Evolutionary conservation across 768 basidiomycete genomes (phyloP), one percentile per base, ranked within the genome.

Genomic region (Russula sp.): DNA sequence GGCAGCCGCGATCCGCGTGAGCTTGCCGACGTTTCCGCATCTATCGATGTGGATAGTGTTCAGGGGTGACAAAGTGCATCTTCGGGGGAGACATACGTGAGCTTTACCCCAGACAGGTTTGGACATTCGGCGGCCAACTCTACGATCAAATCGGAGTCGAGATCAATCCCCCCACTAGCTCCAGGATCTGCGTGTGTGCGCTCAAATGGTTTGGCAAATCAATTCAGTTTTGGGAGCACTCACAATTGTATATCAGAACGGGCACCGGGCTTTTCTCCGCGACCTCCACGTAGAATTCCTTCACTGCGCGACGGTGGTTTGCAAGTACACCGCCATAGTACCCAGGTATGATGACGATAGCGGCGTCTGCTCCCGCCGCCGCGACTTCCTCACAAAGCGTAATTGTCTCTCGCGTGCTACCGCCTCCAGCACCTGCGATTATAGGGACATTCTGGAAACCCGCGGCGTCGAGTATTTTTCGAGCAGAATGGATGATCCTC

Each of bases 21-120:
- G 79, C 74, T 95, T 95, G 52, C 93, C 94, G 64, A 97, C 90
- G 69, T 89, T 91, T 34, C 90, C 93, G 69, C 94, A 96, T 46
- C 90, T 92, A 67, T 62, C 29, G 13, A 14, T 7, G 39, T 43
- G 18, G 29, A 41, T 46, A 36, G 46, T 6, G 46, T 49, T 16
- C 29, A 22, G n/a, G 4, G 59, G 53, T 60, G 48, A 70, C 51
- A 32, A 38, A 25, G 9, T 46, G 49, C 43, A 25, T 14, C 34
- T 32, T 50, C 32, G 7, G 25, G 14, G 25, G 48, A 11, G 41
- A 80, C 87, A 47, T 73, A 90, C 84, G 93, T 96, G 61, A 96
- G 81, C 74, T 98, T 98, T 65, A 94, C 86, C 22, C 93, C 94
- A 66, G 79, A 83, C 42, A 90, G 77, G 72, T 95, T 95, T 56